These are phyloP conservation scores for Cercospora beticola DNA, from an alignment of 2,329 filamentous ascomycete genomes.

Conservation along the genomic window DNA sequence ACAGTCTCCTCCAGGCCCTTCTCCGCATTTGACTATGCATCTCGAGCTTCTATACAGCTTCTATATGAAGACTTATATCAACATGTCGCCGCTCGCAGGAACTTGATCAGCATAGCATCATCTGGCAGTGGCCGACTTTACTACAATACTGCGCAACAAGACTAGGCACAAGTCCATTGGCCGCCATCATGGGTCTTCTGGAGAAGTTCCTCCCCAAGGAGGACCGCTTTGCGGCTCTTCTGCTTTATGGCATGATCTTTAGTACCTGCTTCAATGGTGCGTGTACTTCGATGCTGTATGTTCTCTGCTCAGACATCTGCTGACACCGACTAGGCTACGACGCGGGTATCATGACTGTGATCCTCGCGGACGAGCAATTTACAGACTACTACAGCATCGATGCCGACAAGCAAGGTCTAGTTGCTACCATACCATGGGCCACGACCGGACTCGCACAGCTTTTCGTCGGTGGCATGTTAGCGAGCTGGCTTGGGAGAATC, in stretches of 20 bases:
- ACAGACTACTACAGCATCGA: conserved; percentile 44
- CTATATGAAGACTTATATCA: conserved; percentile 1
- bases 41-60: neutral
- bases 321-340: conserved; percentile 35
- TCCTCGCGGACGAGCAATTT: conserved; percentile 46
- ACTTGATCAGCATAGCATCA: neutral
- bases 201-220: conserved; percentile 42
- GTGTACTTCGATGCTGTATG: too few species aligned
- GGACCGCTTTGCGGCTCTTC: conserved; percentile 42
- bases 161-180: neutral
- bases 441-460: conserved; percentile 44
- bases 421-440: conserved; percentile 47
- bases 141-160: neutral
- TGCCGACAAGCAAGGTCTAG: conserved; percentile 39
- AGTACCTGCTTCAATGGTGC: conserved; percentile 45
- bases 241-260: conserved; percentile 45
- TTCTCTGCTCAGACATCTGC: too few species aligned
- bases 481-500: conserved; percentile 40
- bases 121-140: neutral
- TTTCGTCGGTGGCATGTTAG: conserved; percentile 43
- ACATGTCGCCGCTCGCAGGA: neutral
- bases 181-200: conserved; percentile 34
- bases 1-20: conserved; percentile 2
- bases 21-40: conserved; percentile 9
- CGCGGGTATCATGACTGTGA: conserved; percentile 47